Base-by-base conservation (phyloP, 768 basidiomycete genomes). In the Leccinum sublutescens region DNA sequence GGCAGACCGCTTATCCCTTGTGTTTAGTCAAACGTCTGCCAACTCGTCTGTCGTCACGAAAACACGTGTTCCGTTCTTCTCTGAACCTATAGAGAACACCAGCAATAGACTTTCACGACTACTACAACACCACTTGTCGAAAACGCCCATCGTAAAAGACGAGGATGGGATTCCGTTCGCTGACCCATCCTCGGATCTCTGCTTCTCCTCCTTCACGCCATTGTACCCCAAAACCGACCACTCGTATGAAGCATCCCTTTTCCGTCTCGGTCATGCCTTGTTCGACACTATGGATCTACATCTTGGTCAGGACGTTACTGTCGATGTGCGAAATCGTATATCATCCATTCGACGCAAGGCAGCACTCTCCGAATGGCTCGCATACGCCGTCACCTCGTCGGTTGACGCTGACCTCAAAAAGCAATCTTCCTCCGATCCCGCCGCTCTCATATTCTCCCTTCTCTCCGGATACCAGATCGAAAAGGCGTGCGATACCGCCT, bases 401-500 rank as follows among this genome's bases (percentile, higher is more conserved):
- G 86, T 96, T 17, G 93, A 95, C 50, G 77, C 81, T 3, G 90
- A 93, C 64, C 74, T 94, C 29, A 79, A 80, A 55, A 78, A 80
- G 43, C 76, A 77, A 54, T 67, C 80, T 8, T 72, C 79, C 11
- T 67, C 75, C 1, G 75, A 78, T 15, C 68, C 80, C 8, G 78
- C 87, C 23, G 73, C 80, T 2, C 74, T 79, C 11, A 82, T 89
- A 21, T 97, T 95, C 71, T 82, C 85, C 1, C 83, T 88, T 56
- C 82, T 99, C 2, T 89, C 91, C 0, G 95, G 95, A 3, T 84
- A 97, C 71, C 91, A 98, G 68, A 76, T 95, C n/a, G 86, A 87
- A 62, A 85, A 86, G 50, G 95, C 97, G 8, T 88, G 86, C 63
- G 80, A 87, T 49, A 76, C 79, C 3, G 91, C 94, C 2, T 77